Percentiles rank a stretch among this genome's conserved stretches.
Conservation (phyloP, 352 stramenopile species). For the Lagenidium sp. region DNA sequence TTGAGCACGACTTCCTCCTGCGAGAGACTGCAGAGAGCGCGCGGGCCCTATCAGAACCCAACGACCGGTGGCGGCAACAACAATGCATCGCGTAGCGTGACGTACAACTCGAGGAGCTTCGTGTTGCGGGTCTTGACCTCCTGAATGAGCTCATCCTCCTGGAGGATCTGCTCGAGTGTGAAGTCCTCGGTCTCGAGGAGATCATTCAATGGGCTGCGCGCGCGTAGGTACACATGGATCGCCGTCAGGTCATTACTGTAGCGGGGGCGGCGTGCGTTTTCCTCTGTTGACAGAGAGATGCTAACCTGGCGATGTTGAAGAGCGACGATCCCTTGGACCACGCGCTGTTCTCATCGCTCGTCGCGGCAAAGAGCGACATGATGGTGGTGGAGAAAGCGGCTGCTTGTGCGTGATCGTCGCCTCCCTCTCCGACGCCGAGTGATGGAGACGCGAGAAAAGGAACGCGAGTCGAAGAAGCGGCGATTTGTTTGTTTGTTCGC, state of each 20-base stretch:
- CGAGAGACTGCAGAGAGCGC: slow-evolving; percentile 35
- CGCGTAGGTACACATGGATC: background rate
- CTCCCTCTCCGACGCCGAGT: no score
- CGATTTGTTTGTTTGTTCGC: no score
- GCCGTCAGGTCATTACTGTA: background rate
- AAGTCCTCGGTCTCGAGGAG: slow-evolving; percentile 91
- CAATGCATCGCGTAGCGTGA: background rate
- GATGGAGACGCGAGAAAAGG: no score
- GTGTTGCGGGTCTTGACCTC: slow-evolving; percentile 95
- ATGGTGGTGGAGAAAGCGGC: no score
- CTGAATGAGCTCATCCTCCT: slow-evolving; percentile 96
- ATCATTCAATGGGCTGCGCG: slow-evolving; percentile 87
- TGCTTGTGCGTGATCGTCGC: no score
- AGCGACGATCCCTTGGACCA: slow-evolving; percentile 79
- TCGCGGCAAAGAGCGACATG: slow-evolving; percentile 83
- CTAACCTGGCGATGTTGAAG: slow-evolving; percentile 82
- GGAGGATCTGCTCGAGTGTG: slow-evolving; percentile 90
- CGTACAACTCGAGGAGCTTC: slow-evolving; percentile 92
- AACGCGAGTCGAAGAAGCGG: no score
- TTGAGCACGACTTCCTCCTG: slow-evolving; percentile 55
- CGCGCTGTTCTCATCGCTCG: slow-evolving; percentile 71
- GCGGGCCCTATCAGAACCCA: slow-evolving; percentile 1
- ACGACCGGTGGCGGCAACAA: background rate
- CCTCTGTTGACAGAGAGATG: background rate
- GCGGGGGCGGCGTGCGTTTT: no score